A percentile compares a stretch with the other conserved stretches of the same genome.
Conservation (phyloP, 2,329 filamentous ascomycete genomes). For the Domatiomyces globalis region DNA sequence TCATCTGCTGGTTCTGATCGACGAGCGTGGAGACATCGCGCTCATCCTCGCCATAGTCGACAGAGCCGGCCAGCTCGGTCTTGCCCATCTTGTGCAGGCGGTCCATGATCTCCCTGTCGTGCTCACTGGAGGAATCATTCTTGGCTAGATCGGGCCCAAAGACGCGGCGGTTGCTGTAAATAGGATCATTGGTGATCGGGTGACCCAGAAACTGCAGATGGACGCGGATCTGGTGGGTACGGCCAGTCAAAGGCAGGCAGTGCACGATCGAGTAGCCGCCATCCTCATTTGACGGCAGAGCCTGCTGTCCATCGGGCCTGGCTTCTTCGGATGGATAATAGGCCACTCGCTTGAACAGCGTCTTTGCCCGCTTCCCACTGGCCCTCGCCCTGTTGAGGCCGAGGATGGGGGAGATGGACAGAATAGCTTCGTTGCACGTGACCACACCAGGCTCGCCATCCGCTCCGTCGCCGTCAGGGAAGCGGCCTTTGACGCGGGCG, state of each 20-base stretch:
- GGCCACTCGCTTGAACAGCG: constrained; percentile 81
- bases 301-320: not conserved
- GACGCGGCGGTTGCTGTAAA: constrained; percentile 87
- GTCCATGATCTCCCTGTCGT: constrained; percentile 80
- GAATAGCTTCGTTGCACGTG: constrained; percentile 82
- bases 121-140: constrained; percentile 51
- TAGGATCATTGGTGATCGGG: constrained; percentile 93
- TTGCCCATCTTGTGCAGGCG: constrained; percentile 84
- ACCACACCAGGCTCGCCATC: constrained; percentile 43
- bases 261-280: constrained; percentile 82
- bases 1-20: constrained; percentile 17
- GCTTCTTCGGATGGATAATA: constrained; percentile 56
- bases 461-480: constrained; percentile 51
- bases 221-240: constrained; percentile 88
- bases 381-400: constrained; percentile 89
- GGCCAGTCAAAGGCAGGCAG: constrained; percentile 80
- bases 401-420: constrained; percentile 87
- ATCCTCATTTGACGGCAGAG: not conserved
- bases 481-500: constrained; percentile 76
- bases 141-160: constrained; percentile 70
- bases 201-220: constrained; percentile 90
- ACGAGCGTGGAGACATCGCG: constrained; percentile 8
- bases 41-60: constrained; percentile 55
- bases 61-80: constrained; percentile 75
- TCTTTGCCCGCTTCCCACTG: constrained; percentile 76